Base-by-base conservation (phyloP, 2,329 filamentous ascomycete species). In the Neofusicoccum kwambonambiense region DNA sequence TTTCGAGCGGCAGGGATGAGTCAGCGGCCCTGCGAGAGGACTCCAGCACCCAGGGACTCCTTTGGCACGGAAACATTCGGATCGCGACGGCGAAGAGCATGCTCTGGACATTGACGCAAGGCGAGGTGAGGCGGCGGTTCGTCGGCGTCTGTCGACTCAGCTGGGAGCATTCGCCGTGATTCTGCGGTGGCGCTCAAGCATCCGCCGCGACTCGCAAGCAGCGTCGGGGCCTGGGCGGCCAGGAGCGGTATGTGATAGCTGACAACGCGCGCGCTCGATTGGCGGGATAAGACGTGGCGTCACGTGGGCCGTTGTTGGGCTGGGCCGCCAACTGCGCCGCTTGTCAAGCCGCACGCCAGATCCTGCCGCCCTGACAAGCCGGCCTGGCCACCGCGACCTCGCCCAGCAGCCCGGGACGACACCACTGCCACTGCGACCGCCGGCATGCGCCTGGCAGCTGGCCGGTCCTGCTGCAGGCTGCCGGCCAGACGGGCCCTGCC, bases 211-310 rank as follows among this genome's bases (percentile, higher is more conserved):
- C 27, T 60, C 56, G 42, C 31, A n/a, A 34, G 45, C 8, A 11
- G 54, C 54, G 35, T 35, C 41, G 27, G 5, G 4, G 9, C 3
- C 42, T 47, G 8, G 56, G 56, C 56, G 56, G 42, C 41, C 56
- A 47, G 15, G 41, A 60, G 56, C 56, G 56, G 54, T 58, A 58
- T 58, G 39, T 13, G 54, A 58, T 58, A 17, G 56, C 41, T 60
- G 41, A 47, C 42, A 45, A 49, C 9, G 8, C 4, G 11, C 8
- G 17, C 4, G 9, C 4, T 12, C 12, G 27, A 47, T 60, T 60
- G 56, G 56, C 1, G 22, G 56, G 56, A 47, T 58, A 45, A 39
- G 50, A 45, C 39, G 9, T 8, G 52, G 19, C 22, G 34, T 45
- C 54, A 58, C 54, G 39, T 58, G 54, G 39, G 41, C 13, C 11